Percentiles rank a stretch among this genome's conserved stretches.
Evolutionary conservation across 139 green algal genomes (phyloP).

Genomic region (Chlamydomonas incerta): DNA sequence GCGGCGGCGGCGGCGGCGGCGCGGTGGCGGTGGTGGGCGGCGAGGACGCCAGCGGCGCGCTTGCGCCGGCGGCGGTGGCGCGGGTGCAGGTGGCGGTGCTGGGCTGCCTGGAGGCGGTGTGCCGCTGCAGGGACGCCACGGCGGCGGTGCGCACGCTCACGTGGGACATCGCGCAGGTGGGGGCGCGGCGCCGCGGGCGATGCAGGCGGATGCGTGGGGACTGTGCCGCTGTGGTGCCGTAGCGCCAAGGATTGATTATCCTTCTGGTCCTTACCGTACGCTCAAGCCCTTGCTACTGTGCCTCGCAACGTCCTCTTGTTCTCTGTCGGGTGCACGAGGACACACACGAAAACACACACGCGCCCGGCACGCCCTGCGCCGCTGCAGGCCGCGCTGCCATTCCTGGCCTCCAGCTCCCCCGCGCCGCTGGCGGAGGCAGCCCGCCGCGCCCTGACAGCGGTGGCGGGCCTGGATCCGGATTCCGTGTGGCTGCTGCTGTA

Average conservation of each 20-base stretch:
- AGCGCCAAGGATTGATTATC: background rate
- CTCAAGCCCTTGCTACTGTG: too few relatives aligned
- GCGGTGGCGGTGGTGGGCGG: background rate
- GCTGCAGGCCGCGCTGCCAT: conserved; percentile 46
- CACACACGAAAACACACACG: too few relatives aligned
- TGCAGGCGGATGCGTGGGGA: too few relatives aligned
- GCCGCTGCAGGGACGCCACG: background rate
- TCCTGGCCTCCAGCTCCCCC: conserved; percentile 52
- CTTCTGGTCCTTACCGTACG: background rate
- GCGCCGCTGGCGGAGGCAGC: conserved; percentile 59
- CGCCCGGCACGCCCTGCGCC: background rate
- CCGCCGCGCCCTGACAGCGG: conserved; percentile 51
- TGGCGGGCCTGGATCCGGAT: conserved; percentile 73
- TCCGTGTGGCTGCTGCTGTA: conserved; percentile 73
- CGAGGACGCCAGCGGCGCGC: background rate
- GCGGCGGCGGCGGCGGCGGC: background rate
- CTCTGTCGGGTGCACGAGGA: too few relatives aligned
- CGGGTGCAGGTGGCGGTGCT: conserved; percentile 62
- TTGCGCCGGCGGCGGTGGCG: conserved; percentile 58
- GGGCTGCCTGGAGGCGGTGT: conserved; percentile 54
- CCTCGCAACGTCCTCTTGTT: too few relatives aligned
- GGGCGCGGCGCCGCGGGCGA: too few relatives aligned
- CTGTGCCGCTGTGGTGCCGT: too few relatives aligned
- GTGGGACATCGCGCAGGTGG: conserved; percentile 45
- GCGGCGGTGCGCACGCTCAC: conserved; percentile 46